Evolutionary conservation across 495 filamentous ascomycete species (phyloP), one percentile per base, ranked within the genome.

Genomic region (Penicillium canariense): DNA sequence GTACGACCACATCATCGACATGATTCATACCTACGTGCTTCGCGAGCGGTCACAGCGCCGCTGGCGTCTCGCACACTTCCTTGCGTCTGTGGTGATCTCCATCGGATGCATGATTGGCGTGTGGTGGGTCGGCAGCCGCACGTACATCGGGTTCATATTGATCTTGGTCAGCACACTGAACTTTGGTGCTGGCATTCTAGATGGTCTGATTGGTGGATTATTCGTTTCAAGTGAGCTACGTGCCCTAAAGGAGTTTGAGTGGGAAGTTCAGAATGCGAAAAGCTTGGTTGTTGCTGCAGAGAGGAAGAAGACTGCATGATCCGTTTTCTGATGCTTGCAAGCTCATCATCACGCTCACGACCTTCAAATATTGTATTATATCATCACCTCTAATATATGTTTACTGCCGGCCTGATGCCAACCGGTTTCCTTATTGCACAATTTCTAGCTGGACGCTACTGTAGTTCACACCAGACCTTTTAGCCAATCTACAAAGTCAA

Each of bases 221-320:
- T 97, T 97, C 61, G 85, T 96, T 57, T 84, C 85, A 11, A 83
- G 82, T 59, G 94, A 98, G 73, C 56, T 96, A 54, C 77, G 90
- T 54, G 85, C 89, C 12, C 72, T 98, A n/a, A 87, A 84, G 60
- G 94, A 97, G 73, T 97, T 97, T 72, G 85, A 94, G 62, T 96
- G 91, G 87, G 95, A 98, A 74, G 85, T 98, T 12, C 71, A 72
- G 46, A 94, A 87, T 71, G 86, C 86, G 30, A 83, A 70, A 55
- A 65, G 62, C 23, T 35, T 75, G 35, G 63, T 67, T 10, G 52
- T 66, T 51, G 58, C 48, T 50, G 56, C 60, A 8, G 62, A 62
- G 51, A 42, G 14, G 36, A 20, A 12, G 18, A n/a, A 11, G 36
- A 39, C 18, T 22, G 36, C 0, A 10, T 15, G 14, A 35, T 35